Percentiles rank a stretch among this genome's conserved stretches.
Conservation (phyloP, 2,329 filamentous ascomycete genomes). For the Onygena corvina region DNA sequence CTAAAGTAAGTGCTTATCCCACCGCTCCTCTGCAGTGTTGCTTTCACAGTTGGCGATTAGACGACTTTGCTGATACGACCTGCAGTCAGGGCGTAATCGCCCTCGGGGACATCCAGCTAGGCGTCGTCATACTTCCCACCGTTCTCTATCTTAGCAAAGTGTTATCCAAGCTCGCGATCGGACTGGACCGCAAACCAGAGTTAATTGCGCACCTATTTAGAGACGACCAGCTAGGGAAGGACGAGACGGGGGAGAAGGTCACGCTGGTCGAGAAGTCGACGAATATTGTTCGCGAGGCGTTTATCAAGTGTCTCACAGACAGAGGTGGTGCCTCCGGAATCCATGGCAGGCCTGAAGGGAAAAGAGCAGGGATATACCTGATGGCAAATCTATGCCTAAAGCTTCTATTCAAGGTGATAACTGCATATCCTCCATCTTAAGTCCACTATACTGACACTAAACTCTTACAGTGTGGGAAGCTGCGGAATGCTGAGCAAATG, state of each 20-base stretch:
- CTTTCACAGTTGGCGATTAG: conserved; percentile 6
- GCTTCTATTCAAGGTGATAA: conserved; percentile 72
- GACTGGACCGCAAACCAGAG: conserved; percentile 67
- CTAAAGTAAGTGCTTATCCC: conserved; percentile 49
- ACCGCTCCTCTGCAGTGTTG: background rate
- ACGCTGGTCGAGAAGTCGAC: conserved; percentile 79
- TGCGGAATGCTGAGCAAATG: conserved; percentile 71
- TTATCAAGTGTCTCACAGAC: conserved; percentile 79
- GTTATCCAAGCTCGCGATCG: conserved; percentile 71
- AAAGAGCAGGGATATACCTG: conserved; percentile 76
- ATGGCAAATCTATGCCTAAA: conserved; percentile 86
- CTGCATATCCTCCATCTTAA: background rate
- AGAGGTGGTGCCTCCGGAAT: conserved; percentile 52
- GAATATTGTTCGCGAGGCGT: conserved; percentile 80
- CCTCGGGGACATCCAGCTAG: conserved; percentile 65
- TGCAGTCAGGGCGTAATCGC: conserved; percentile 68
- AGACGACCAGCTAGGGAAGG: conserved; percentile 36
- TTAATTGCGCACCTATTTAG: conserved; percentile 53
- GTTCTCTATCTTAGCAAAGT: conserved; percentile 71
- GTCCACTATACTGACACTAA: background rate
- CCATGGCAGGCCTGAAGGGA: conserved; percentile 61
- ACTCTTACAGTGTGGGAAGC: conserved; percentile 55
- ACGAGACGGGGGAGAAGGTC: conserved; percentile 55
- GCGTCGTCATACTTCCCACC: conserved; percentile 68
- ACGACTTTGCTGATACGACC: background rate